A percentile compares a stretch with the other conserved stretches of the same genome.
phyloP scores from a whole-genome alignment of 495 filamentous ascomycete species.

The Trichoderma gamsii region DNA sequence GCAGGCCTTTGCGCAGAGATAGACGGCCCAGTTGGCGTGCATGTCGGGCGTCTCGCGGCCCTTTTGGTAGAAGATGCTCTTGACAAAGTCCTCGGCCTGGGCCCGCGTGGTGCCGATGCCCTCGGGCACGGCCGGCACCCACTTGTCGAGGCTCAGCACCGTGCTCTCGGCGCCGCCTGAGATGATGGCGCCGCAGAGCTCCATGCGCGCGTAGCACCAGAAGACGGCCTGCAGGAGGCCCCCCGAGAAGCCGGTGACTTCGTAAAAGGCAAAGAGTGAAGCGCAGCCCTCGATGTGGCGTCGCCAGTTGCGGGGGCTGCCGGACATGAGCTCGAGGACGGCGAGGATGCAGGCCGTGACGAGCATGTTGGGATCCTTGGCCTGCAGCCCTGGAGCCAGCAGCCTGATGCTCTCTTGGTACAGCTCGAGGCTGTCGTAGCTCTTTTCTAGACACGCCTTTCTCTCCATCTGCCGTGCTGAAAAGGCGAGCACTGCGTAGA shows the following conservation, averaged over 20 bases:
- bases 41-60: conserved; percentile 18
- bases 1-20: conserved; percentile 21
- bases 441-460: conserved; percentile 31
- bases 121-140: conserved; percentile 14
- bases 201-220: conserved; percentile 23
- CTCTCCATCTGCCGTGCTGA: conserved; percentile 40
- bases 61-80: conserved; percentile 17
- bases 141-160: conserved; percentile 13
- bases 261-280: conserved; percentile 18
- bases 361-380: conserved; percentile 21
- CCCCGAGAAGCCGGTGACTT: conserved; percentile 20
- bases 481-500: conserved; percentile 39
- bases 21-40: conserved; percentile 21
- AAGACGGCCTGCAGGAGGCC: conserved; percentile 21
- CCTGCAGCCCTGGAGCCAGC: conserved; percentile 30
- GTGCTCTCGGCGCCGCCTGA: conserved; percentile 19
- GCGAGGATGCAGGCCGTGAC: conserved; percentile 22
- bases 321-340: conserved; percentile 23
- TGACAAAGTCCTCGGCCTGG: conserved; percentile 17
- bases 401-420: conserved; percentile 39
- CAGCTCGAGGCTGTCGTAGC: conserved; percentile 38
- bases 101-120: background rate
- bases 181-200: conserved; percentile 19
- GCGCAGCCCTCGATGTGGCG: conserved; percentile 24
- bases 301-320: conserved; percentile 21